Evolutionary conservation across 768 basidiomycete genomes (phyloP).

Genomic region (Tulasnella sp.): DNA sequence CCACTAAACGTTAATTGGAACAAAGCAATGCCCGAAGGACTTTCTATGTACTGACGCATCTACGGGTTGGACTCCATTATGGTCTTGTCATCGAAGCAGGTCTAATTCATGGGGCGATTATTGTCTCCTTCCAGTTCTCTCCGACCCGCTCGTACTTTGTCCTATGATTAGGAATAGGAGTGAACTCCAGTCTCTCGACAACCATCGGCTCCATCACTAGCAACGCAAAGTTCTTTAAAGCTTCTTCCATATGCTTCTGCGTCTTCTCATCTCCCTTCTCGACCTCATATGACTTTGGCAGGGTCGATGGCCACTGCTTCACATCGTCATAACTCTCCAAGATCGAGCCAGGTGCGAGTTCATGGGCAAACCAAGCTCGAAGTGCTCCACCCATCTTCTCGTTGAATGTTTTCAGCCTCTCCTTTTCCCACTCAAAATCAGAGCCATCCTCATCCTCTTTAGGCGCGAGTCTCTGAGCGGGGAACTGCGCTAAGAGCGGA

Average conservation of each 20-base stretch:
- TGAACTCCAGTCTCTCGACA: slow-evolving; percentile 60
- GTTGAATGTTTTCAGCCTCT: slow-evolving; percentile 50
- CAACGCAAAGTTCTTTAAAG: slow-evolving; percentile 58
- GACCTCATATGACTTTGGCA: slow-evolving; percentile 37
- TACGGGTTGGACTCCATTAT: too few species aligned
- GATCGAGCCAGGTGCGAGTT: slow-evolving; percentile 44
- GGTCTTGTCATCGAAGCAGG: too few species aligned
- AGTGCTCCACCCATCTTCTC: slow-evolving; percentile 43
- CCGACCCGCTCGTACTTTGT: slow-evolving; percentile 37
- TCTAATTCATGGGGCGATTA: slow-evolving; percentile 45
- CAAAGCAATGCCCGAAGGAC: too few species aligned
- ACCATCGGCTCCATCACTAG: slow-evolving; percentile 57
- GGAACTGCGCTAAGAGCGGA: slow-evolving; percentile 29
- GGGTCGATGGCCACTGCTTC: slow-evolving; percentile 46
- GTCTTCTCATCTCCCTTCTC: slow-evolving; percentile 33
- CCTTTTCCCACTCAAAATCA: slow-evolving; percentile 45
- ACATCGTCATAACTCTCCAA: slow-evolving; percentile 45
- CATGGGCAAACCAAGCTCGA: slow-evolving; percentile 63
- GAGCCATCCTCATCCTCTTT: slow-evolving; percentile 21
- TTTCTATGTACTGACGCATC: too few species aligned
- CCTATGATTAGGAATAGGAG: slow-evolving; percentile 44
- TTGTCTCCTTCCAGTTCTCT: slow-evolving; percentile 46
- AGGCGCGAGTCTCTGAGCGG: slow-evolving; percentile 26
- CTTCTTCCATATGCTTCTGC: slow-evolving; percentile 38
- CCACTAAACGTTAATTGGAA: too few species aligned